These are phyloP conservation scores for Pistacia atlantica DNA, from an alignment of 345 rosid genomes.

Conservation along the genomic window DNA sequence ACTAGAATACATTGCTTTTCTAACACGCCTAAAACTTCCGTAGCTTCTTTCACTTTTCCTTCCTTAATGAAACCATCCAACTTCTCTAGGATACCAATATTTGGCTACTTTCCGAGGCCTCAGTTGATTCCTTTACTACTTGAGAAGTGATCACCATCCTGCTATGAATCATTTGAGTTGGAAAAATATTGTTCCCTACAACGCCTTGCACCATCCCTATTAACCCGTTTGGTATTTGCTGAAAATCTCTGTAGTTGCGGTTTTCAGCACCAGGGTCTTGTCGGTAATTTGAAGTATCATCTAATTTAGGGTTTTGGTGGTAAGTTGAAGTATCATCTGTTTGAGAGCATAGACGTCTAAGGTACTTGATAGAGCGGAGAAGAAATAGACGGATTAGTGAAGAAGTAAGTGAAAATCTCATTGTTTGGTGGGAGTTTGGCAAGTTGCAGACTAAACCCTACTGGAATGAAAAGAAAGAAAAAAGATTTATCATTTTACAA, in stretches of 20 bases:
- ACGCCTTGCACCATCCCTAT: constrained; percentile 1
- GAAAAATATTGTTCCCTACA: constrained; percentile 17
- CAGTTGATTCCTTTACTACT: constrained; percentile 14
- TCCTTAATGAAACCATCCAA: too few species aligned
- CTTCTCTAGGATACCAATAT: constrained; percentile 2
- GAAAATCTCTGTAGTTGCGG: constrained; percentile 23
- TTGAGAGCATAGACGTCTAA: constrained; percentile 43
- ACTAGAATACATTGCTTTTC: too few species aligned
- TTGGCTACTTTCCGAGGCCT: constrained; percentile 25
- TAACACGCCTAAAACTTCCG: too few species aligned
- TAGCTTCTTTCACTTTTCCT: too few species aligned
- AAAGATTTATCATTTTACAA: too few species aligned
- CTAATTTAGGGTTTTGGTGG: too few species aligned
- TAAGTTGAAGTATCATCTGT: constrained; percentile 24
- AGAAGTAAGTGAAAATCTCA: constrained; percentile 25
- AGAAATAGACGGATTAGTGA: constrained; percentile 20
- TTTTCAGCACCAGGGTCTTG: constrained; percentile 17
- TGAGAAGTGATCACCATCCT: background rate
- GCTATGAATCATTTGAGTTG: constrained; percentile 10
- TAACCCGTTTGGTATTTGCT: constrained; percentile 20
- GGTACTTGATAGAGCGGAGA: constrained; percentile 27
- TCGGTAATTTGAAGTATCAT: too few species aligned
- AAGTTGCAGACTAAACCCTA: background rate
- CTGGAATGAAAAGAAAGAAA: too few species aligned
- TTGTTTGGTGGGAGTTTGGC: too few species aligned